These are phyloP conservation scores for Gynandropsis gynandra DNA, from an alignment of 345 rosid genomes.

Conservation along the genomic window DNA sequence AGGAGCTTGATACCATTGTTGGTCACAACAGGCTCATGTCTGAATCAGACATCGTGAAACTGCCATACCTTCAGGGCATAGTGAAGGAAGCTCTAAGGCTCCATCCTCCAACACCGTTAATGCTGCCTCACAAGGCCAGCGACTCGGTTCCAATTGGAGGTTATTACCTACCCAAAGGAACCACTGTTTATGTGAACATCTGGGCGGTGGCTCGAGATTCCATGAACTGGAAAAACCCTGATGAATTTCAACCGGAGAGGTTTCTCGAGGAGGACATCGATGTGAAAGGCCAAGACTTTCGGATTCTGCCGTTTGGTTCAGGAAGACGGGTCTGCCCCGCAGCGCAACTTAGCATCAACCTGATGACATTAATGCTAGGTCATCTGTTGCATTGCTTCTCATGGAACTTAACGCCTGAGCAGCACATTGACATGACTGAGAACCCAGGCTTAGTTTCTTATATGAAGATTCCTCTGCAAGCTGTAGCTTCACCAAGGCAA, in stretches of 20 bases:
- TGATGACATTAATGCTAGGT: conserved; percentile 39
- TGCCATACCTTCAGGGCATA: conserved; percentile 33
- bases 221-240: conserved; percentile 28
- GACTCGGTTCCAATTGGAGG: conserved; percentile 33
- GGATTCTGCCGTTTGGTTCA: conserved; percentile 41
- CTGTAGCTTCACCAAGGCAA: no score
- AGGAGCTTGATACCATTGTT: conserved; percentile 33
- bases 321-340: conserved; percentile 44
- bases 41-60: conserved; percentile 31
- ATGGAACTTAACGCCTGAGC: conserved; percentile 27
- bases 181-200: conserved; percentile 31
- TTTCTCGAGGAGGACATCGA: conserved; percentile 33
- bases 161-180: conserved; percentile 32
- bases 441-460: no score
- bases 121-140: conserved; percentile 46
- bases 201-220: conserved; percentile 37
- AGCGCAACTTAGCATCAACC: conserved; percentile 36
- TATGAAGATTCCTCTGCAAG: no score
- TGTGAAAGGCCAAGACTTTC: conserved; percentile 40
- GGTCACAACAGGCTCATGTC: conserved; percentile 32
- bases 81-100: conserved; percentile 37
- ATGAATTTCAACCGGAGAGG: conserved; percentile 37
- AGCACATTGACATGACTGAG: background rate
- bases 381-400: conserved; percentile 38
- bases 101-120: conserved; percentile 42